Conservation (phyloP, 306 rosid genomes). For the Calophaca sinica region DNA sequence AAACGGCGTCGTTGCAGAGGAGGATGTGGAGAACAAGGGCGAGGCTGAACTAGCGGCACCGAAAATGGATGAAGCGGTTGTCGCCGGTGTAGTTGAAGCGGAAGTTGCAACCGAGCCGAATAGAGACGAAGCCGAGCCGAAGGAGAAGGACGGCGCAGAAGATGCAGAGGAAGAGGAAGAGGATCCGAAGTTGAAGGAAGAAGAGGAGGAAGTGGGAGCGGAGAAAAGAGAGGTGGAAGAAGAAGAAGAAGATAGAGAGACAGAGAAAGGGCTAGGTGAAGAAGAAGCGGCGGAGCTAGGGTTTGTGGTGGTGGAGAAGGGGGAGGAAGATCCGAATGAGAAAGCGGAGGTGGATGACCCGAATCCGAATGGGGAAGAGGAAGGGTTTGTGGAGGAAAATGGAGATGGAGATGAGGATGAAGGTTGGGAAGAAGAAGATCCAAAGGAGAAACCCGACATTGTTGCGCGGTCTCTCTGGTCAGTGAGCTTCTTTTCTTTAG, state of each 20-base stretch:
- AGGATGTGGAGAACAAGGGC: conserved; percentile 30
- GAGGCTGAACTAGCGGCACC: conserved; percentile 15
- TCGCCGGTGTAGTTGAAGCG: conserved; percentile 33
- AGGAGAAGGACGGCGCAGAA: conserved; percentile 44
- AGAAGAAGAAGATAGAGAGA: conserved; percentile 38
- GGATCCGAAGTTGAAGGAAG: conserved; percentile 36
- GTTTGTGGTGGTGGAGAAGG: conserved; percentile 46
- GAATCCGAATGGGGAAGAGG: conserved; percentile 24
- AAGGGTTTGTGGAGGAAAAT: conserved; percentile 36
- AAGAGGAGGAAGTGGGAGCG: not conserved
- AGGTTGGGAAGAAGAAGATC: conserved; percentile 51
- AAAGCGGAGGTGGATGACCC: conserved; percentile 32
- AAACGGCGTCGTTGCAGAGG: conserved; percentile 32
- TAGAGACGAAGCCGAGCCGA: conserved; percentile 33
- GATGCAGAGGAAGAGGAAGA: conserved; percentile 38
- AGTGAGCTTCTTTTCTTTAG: not conserved
- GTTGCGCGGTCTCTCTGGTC: conserved; percentile 16
- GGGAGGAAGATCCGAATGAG: conserved; percentile 35
- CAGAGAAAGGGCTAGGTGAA: conserved; percentile 34
- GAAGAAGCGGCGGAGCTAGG: conserved; percentile 55
- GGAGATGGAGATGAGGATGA: conserved; percentile 45
- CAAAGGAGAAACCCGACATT: conserved; percentile 72
- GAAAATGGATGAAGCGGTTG: conserved; percentile 32
- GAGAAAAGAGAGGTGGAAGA: conserved; percentile 33
- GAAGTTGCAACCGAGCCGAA: conserved; percentile 43